Percentiles rank a stretch among this genome's conserved stretches.
These are phyloP conservation scores for Aschersonia sp. DNA, from an alignment of 2,329 filamentous ascomycete species.

Conservation along the genomic window DNA sequence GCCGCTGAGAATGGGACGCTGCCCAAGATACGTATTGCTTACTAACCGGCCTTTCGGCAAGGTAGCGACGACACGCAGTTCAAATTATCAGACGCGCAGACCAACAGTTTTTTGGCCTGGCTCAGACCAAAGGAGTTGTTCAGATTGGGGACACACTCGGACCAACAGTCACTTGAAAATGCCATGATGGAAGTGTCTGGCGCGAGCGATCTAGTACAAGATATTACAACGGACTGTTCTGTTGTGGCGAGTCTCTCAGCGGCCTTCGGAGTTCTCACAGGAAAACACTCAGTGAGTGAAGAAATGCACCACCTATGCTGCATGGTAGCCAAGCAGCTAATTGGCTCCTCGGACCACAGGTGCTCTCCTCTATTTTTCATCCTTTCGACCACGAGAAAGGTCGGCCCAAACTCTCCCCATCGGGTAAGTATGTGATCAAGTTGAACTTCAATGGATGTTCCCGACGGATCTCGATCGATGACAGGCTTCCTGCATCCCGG, in stretches of 20 bases:
- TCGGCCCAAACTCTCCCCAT: conserved; percentile 51
- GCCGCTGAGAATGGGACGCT: neutral
- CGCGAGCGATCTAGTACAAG: conserved; percentile 76
- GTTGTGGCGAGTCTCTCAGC: conserved; percentile 92
- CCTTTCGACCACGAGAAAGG: conserved; percentile 50
- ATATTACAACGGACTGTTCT: conserved; percentile 91
- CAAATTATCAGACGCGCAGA: conserved; percentile 60
- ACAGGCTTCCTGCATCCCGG: conserved; percentile 66
- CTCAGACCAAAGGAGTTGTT: conserved; percentile 58
- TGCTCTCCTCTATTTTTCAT: conserved; percentile 58
- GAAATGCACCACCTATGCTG: neutral
- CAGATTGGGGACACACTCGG: conserved; percentile 6
- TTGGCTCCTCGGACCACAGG: conserved; percentile 22
- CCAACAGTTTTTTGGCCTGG: conserved; percentile 70
- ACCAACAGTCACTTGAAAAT: conserved; percentile 16
- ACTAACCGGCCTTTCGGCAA: neutral
- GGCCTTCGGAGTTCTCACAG: conserved; percentile 52
- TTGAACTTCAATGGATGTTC: conserved; percentile 93
- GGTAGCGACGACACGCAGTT: conserved; percentile 46
- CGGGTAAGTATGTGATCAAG: conserved; percentile 82
- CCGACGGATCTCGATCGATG: conserved; percentile 76
- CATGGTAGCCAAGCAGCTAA: too few relatives aligned
- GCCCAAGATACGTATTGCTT: neutral
- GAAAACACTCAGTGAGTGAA: conserved; percentile 46
- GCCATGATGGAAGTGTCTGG: conserved; percentile 40